Evolutionary conservation across 1,284 basidiomycete genomes (phyloP), one percentile per base, ranked within the genome.

Genomic region (Lentinus polychrous): DNA sequence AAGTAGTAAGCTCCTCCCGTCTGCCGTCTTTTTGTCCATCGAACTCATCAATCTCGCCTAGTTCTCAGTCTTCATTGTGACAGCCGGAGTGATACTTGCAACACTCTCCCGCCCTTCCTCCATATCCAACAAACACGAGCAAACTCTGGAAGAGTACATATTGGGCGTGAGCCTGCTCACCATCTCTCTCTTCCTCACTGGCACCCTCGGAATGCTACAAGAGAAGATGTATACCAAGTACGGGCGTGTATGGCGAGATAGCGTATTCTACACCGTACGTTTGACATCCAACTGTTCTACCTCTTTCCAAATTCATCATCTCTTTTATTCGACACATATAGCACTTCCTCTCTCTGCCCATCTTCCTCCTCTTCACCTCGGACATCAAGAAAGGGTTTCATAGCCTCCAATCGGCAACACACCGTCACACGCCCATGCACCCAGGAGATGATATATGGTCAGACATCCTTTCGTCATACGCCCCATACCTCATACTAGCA

Each of bases 221-320:
- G 91, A 94, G 62, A 70, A 71, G 44, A 92, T 91, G 2, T 95
- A 90, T 60, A 71, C 67, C 39, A 74, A 67, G 46, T 83, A 85
- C 55, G 83, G 83, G 2, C 81, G 83, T 0, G 83, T 80, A 58
- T 95, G 92, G 92, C 79, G 79, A 56, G 92, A 94, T 66, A 84
- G 82, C 4, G 74, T 94, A 1, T 94, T 95, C 64, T 95, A 94
- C 58, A 86, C 81, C 33, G 84, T 86, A 58, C 47, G 69, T 51
- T 14, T 45, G 27, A 1, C 22, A 14, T 36, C 34, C 2, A n/a
- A n/a, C n/a, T n/a, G n/a, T n/a, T n/a, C n/a, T 24, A 22, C 11
- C 8, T 36, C 17, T 42, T 8, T 45, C 41, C 34, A 18, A 35
- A 15, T 12, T 8, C n/a, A n/a, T n/a, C n/a, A n/a, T n/a, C n/a